Base-by-base conservation (phyloP, 2,329 filamentous ascomycete species). In the Ceratocystiopsis brevicomis region DNA sequence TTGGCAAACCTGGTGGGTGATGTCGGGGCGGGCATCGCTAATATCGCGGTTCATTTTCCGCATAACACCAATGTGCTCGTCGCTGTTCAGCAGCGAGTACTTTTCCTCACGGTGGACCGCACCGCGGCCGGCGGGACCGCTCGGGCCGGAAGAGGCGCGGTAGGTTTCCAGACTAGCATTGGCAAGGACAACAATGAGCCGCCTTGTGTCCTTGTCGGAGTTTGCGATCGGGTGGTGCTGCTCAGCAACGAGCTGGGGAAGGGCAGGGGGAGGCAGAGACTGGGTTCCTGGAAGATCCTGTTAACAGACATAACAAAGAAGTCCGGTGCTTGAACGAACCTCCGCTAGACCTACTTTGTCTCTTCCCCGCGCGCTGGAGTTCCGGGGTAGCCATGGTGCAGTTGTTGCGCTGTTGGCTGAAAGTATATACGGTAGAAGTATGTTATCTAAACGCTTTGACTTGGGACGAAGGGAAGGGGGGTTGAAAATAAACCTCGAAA, bases 11-110 rank as follows among this genome's bases (percentile, higher is more conserved):
- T 96, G 90, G 61, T 98, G 90, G 39, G 90, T 94, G 56, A 98
- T 98, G 62, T 98, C 90, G 38, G 90, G 90, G 53, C 90, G 78
- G 47, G 90, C 90, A 63, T 98, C 90, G 60, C 87, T 95, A 52
- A 98, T 96, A 59, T 98, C 90, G 53, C 90, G 75, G 60, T 93
- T 93, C 88, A 96, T 96, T 69, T 96, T 98, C 56, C 90, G 81
- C 86, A 98, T 94, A 51, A 96, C 82, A 49, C 90, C 90, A 53
- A 98, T 98, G 60, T 98, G 90, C 64, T 98, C 90, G 58, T 98
- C 90, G 62, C 87, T 95, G 69, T 98, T 98, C 56, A 98, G 77
- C 42, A 98, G 69, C 48, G 88, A 93, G 64, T 93, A 98, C 62
- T 96, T 96, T 59, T 95, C 88, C 55, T 95, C 87, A 42, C 82